Base-by-base conservation (phyloP, 208 protist species). In the Strigomonas galati region DNA sequence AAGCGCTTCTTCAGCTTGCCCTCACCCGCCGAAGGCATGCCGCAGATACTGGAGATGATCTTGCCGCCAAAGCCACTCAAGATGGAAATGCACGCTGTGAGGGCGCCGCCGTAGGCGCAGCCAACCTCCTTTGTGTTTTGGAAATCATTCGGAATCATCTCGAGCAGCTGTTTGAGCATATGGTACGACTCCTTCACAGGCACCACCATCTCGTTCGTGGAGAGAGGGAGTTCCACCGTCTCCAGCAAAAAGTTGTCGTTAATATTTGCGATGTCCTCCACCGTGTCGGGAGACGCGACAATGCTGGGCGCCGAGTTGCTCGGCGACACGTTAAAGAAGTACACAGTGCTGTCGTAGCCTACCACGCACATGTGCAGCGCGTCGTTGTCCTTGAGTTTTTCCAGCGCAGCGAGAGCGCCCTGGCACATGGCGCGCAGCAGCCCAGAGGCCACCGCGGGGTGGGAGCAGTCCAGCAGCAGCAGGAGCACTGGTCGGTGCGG, bases 401-500 rank as follows among this genome's bases (percentile, higher is more conserved):
- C 87, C 19, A 96, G 75, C 12, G 88, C 87, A 12, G 65, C 58
- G 19, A 91, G 82, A 7, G 81, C 86, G 30, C 86, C 89, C 12
- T 44, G 48, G 67, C 86, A 95, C 66, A 88, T 87, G 23, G 62
- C 65, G 30, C 69, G 40, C 54, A 98, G 75, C 65, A 97, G 71
- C n/a, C 96, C 96, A 0, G 86, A 92, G n/a, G 67, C 67, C 15
- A 98, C 81, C 0, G 92, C 81, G 17, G 84, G 68, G 73, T 92
- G 93, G n/a, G 87, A 96, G 55, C 97, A 96, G 71, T 99, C 97
- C 28, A 99, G 87, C 62, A 98, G 67, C 46, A 99, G 96, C 56
- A 99, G 66, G 65, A 93, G 98, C n/a, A 76, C 78, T 3, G 97
- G 94, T 1, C 96, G 94, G 65, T 87, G 86, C 35, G 97, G 94